Evolutionary conservation across 208 protist genomes (phyloP).

Genomic region (Trypanosoma rangeli): DNA sequence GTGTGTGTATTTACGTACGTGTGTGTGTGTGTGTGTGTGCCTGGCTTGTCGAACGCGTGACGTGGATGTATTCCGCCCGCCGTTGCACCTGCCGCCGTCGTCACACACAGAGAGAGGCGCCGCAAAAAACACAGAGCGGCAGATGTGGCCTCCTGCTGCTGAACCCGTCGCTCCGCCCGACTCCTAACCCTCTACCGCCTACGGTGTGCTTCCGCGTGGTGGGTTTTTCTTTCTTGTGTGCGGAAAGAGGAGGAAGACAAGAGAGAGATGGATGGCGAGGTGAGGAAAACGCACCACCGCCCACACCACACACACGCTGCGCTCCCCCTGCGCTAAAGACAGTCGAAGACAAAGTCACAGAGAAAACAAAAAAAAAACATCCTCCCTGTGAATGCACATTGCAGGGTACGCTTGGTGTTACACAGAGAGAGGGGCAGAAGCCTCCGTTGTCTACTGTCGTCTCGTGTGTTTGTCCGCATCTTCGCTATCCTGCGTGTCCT

Average conservation of each 20-base stretch:
- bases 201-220: background rate
- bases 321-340: too few relatives aligned
- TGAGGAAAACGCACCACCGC: constrained; percentile 1
- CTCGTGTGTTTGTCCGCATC: background rate
- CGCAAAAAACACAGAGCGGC: background rate
- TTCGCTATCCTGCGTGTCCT: too few relatives aligned
- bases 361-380: background rate
- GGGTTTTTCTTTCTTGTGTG: background rate
- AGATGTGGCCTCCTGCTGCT: background rate
- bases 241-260: constrained; percentile 2
- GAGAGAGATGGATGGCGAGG: constrained; percentile 3
- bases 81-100: too few relatives aligned
- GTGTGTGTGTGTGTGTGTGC: background rate
- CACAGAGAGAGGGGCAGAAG: background rate
- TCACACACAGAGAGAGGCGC: too few relatives aligned
- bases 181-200: background rate
- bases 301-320: background rate
- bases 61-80: too few relatives aligned
- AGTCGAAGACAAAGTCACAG: background rate
- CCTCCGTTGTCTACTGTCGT: too few relatives aligned
- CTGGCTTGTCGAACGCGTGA: background rate
- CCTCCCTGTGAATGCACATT: too few relatives aligned
- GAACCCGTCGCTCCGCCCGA: background rate
- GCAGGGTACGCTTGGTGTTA: too few relatives aligned
- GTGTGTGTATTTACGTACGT: background rate